Evolutionary conservation across 1,284 basidiomycete genomes (phyloP).

Genomic region (Rhodotorula glutinis): DNA sequence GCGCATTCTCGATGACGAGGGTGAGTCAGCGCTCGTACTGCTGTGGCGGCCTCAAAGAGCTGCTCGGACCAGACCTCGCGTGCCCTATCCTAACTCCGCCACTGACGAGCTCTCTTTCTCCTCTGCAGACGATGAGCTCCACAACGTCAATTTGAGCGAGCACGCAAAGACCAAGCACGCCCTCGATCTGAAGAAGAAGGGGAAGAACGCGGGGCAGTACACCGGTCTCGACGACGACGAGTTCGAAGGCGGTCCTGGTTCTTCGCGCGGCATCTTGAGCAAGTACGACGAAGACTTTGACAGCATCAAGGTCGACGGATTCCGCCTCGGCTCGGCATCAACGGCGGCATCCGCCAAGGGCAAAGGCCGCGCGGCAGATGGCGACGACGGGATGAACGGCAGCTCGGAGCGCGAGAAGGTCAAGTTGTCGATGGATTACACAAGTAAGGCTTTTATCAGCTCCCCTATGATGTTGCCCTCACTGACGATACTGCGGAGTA

Average conservation of each 20-base stretch:
- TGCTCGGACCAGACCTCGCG: too few species aligned
- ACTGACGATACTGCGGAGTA: too few species aligned
- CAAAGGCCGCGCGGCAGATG: constrained; percentile 51
- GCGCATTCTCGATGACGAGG: constrained; percentile 87
- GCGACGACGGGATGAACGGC: constrained; percentile 58
- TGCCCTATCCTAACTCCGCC: too few species aligned
- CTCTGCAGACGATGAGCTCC: constrained; percentile 89
- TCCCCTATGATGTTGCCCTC: too few species aligned
- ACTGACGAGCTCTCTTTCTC: too few species aligned
- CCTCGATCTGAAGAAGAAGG: constrained; percentile 82
- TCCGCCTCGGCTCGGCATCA: constrained; percentile 34
- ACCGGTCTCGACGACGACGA: constrained; percentile 83
- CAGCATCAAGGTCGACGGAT: constrained; percentile 49
- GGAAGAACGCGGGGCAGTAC: constrained; percentile 63
- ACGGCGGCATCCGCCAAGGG: constrained; percentile 6
- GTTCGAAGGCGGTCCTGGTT: constrained; percentile 21
- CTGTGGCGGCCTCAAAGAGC: too few species aligned
- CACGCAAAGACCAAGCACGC: constrained; percentile 73
- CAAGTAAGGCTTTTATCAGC: constrained; percentile 59
- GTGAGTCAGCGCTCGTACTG: constrained; percentile 51
- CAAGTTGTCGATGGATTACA: constrained; percentile 78
- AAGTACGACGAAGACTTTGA: constrained; percentile 93
- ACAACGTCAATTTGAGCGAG: constrained; percentile 90
- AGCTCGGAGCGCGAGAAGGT: constrained; percentile 69
- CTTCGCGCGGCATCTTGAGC: constrained; percentile 72